Evolutionary conservation across 2,329 filamentous ascomycete species (phyloP).

Genomic region (Furcasterigmium furcatum): DNA sequence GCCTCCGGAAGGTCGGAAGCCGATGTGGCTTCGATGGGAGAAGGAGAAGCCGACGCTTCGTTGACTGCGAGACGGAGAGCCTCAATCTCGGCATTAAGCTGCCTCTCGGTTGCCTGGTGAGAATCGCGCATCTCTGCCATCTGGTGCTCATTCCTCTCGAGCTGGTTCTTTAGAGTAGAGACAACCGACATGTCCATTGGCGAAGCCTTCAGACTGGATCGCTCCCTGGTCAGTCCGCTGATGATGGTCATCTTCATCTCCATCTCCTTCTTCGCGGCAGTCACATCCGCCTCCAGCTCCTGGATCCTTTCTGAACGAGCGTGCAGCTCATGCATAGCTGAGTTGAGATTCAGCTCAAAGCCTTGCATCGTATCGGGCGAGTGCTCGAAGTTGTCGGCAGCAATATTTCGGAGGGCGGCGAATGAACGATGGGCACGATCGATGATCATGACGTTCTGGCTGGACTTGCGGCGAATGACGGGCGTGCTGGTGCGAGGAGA

Average conservation of each 20-base stretch:
- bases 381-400: constrained; percentile 77
- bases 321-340: constrained; percentile 90
- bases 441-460: constrained; percentile 80
- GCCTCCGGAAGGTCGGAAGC: constrained; percentile 10
- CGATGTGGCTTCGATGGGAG: constrained; percentile 6
- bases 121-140: constrained; percentile 70
- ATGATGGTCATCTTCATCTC: constrained; percentile 96
- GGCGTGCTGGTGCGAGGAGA: constrained; percentile 65
- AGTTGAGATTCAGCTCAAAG: constrained; percentile 88
- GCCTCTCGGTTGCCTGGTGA: constrained; percentile 71
- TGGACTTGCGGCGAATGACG: constrained; percentile 91
- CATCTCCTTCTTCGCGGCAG: constrained; percentile 88
- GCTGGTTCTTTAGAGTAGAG: constrained; percentile 80
- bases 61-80: constrained; percentile 57
- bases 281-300: constrained; percentile 80
- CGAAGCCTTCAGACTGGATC: constrained; percentile 80
- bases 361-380: constrained; percentile 84
- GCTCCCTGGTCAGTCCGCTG: constrained; percentile 85
- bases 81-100: constrained; percentile 70
- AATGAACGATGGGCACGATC: constrained; percentile 92
- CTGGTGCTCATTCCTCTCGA: constrained; percentile 81
- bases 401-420: constrained; percentile 83
- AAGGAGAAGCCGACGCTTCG: constrained; percentile 18
- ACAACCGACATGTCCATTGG: constrained; percentile 92
- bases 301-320: constrained; percentile 84